phyloP scores from a whole-genome alignment of 768 basidiomycete genomes.

The Serendipita vermifera region DNA sequence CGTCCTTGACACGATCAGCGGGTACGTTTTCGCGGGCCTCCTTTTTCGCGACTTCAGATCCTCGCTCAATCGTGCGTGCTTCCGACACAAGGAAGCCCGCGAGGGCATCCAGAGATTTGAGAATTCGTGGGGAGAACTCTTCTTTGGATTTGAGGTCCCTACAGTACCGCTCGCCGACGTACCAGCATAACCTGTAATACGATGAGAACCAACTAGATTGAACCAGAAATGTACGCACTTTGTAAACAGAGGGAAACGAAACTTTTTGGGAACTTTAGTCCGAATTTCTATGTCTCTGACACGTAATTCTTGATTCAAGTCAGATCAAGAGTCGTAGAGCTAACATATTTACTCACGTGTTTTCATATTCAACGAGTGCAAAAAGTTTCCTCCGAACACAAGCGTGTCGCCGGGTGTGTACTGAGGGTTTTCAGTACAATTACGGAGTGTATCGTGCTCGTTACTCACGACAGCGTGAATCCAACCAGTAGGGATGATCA shows the following conservation, averaged over 20 bases:
- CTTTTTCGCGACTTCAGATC: conserved; percentile 55
- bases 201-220: too few relatives aligned
- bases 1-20: conserved; percentile 66
- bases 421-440: conserved; percentile 27
- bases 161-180: conserved; percentile 70
- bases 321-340: neutral
- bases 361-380: conserved; percentile 81
- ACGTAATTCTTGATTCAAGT: conserved; percentile 49
- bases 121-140: conserved; percentile 43
- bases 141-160: conserved; percentile 52
- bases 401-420: conserved; percentile 85
- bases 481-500: conserved; percentile 95
- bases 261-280: conserved; percentile 87
- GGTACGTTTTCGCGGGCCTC: conserved; percentile 76
- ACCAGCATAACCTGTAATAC: conserved; percentile 80
- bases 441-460: neutral
- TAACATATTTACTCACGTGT: conserved; percentile 46
- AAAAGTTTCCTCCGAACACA: conserved; percentile 94
- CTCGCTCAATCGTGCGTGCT: conserved; percentile 55
- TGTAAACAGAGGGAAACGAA: conserved; percentile 72
- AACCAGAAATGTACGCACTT: conserved; percentile 47
- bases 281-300: conserved; percentile 84
- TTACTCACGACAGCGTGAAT: conserved; percentile 87
- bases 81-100: conserved; percentile 73
- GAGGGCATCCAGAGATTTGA: conserved; percentile 57